Conservation (phyloP, 192 early-diverging fungal species). For the Gryganskiella cystojenkinii region DNA sequence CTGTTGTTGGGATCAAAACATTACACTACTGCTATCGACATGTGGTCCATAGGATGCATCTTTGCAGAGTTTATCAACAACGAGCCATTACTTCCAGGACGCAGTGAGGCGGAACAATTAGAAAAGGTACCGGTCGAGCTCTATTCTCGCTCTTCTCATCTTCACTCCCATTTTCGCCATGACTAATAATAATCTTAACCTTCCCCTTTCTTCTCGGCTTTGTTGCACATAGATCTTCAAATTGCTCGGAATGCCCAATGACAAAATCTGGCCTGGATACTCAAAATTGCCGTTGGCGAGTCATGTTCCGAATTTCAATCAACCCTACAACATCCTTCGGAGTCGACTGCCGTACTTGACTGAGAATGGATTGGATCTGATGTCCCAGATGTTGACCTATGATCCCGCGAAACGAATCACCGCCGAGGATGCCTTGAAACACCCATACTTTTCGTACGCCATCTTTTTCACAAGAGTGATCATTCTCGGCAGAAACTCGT, state of each 20-base stretch:
- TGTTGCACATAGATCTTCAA: constrained; percentile 75
- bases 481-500: neutral
- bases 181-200: no score
- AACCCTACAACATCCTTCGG: constrained; percentile 68
- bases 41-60: constrained; percentile 97
- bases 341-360: constrained; percentile 69
- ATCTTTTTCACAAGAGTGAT: neutral
- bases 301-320: constrained; percentile 78
- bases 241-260: constrained; percentile 87
- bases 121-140: constrained; percentile 57
- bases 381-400: constrained; percentile 79
- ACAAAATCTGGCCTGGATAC: constrained; percentile 81
- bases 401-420: constrained; percentile 91
- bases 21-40: constrained; percentile 79
- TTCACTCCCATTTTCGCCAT: no score
- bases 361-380: constrained; percentile 81
- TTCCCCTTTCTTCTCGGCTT: no score
- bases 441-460: constrained; percentile 86
- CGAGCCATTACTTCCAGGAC: constrained; percentile 84
- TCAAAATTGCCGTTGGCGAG: constrained; percentile 70
- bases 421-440: constrained; percentile 88
- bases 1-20: constrained; percentile 67
- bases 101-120: constrained; percentile 84
- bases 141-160: no score
- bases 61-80: constrained; percentile 94